Conservation (phyloP, 345 rosid genomes). For the Mallotus nudiflorus region DNA sequence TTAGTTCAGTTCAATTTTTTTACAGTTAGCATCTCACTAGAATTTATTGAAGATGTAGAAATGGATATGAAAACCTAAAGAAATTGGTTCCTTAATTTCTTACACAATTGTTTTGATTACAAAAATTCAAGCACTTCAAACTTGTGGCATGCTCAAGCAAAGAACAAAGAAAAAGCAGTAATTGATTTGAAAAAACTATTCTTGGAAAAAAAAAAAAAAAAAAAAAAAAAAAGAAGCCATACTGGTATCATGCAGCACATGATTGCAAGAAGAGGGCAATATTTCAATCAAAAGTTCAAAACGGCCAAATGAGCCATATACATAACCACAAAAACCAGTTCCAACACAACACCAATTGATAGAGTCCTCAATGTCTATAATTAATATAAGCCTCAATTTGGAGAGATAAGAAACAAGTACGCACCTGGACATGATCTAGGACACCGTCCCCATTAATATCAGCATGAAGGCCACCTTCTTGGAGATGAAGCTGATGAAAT, state of each 20-base stretch:
- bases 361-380: neutral
- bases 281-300: neutral
- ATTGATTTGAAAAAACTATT: too few relatives aligned
- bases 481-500: conserved; percentile 80
- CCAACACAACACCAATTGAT: neutral
- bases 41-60: too few relatives aligned
- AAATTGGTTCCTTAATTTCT: too few relatives aligned
- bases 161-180: too few relatives aligned
- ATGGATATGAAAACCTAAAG: too few relatives aligned
- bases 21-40: too few relatives aligned
- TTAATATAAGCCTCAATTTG: conserved; percentile 4
- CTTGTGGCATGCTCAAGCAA: too few relatives aligned
- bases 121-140: too few relatives aligned
- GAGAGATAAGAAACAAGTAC: conserved; percentile 6
- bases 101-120: too few relatives aligned
- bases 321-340: too few relatives aligned
- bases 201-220: too few relatives aligned
- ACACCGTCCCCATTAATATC: conserved; percentile 99
- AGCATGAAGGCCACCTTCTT: conserved; percentile 99
- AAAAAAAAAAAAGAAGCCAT: neutral
- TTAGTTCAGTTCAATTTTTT: too few relatives aligned
- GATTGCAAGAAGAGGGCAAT: neutral
- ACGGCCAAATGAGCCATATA: neutral
- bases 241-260: neutral
- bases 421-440: conserved; percentile 98